Evolutionary conservation across 805 yeast species (phyloP).

Genomic region (Ogataea minuta): DNA sequence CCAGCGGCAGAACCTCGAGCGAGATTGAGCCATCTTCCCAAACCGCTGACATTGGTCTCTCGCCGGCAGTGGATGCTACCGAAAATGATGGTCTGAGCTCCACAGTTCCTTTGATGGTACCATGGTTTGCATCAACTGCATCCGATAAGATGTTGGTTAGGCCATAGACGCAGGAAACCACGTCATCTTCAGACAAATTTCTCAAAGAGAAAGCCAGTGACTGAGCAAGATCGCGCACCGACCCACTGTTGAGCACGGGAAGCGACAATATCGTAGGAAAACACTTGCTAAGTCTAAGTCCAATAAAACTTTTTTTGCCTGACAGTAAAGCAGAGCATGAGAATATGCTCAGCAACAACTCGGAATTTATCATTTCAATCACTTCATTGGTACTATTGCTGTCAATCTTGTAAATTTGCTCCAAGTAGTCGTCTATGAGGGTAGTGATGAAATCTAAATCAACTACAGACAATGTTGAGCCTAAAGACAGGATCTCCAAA

Average conservation of each 20-base stretch:
- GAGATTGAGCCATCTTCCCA: conserved; percentile 21
- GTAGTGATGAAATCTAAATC: conserved; percentile 43
- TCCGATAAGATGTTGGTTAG: conserved; percentile 67
- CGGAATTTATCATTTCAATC: conserved; percentile 50
- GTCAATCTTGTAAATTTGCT: conserved; percentile 23
- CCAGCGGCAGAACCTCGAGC: conserved; percentile 27
- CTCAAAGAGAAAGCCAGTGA: conserved; percentile 65
- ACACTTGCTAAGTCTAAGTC: conserved; percentile 33
- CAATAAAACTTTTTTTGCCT: conserved; percentile 39
- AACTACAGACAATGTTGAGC: conserved; percentile 46
- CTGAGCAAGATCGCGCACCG: conserved; percentile 53
- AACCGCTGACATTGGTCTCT: conserved; percentile 13
- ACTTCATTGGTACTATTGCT: conserved; percentile 48
- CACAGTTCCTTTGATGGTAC: conserved; percentile 26
- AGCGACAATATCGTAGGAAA: conserved; percentile 56
- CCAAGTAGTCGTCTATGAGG: conserved; percentile 50
- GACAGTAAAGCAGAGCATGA: conserved; percentile 34
- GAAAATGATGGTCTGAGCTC: conserved; percentile 15
- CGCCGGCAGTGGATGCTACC: conserved; percentile 9
- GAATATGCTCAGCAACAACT: conserved; percentile 38
- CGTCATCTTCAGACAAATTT: conserved; percentile 73
- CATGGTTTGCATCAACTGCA: conserved; percentile 21
- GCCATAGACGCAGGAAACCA: conserved; percentile 81
- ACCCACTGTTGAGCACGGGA: conserved; percentile 44
- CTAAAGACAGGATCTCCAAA: conserved; percentile 61